Percentiles rank a stretch among this genome's conserved stretches.
These are phyloP conservation scores for Myxozyma melibiosi DNA, from an alignment of 805 yeast genomes.

Conservation along the genomic window DNA sequence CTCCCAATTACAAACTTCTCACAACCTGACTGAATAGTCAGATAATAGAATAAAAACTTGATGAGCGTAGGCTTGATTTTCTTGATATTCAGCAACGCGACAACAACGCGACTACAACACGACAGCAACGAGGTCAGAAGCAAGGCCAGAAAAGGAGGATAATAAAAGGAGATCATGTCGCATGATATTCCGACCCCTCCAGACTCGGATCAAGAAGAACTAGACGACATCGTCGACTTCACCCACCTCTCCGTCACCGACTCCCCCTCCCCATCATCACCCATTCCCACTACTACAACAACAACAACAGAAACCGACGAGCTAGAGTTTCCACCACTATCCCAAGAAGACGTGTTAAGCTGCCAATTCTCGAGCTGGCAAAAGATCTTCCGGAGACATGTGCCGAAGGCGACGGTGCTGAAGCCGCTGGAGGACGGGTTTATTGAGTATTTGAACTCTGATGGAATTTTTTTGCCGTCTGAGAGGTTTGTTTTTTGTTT, in stretches of 20 bases:
- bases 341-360: slow-evolving; percentile 23
- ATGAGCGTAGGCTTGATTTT: no score
- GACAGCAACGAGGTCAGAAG: no score
- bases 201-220: slow-evolving; percentile 1
- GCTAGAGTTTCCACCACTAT: slow-evolving; percentile 43
- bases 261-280: background rate
- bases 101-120: no score
- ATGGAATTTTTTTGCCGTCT: slow-evolving; percentile 66
- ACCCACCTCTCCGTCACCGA: background rate
- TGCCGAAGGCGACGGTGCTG: slow-evolving; percentile 57
- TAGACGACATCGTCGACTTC: background rate
- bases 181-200: slow-evolving; percentile 4
- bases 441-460: slow-evolving; percentile 61
- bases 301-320: background rate
- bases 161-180: background rate
- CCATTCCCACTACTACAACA: background rate
- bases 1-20: no score
- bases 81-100: no score
- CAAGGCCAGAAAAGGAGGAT: background rate
- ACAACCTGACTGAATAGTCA: no score
- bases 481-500: slow-evolving; percentile 40
- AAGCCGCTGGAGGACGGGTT: slow-evolving; percentile 61
- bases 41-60: no score
- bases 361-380: slow-evolving; percentile 56
- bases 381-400: slow-evolving; percentile 49